Conservation (phyloP, 2,329 filamentous ascomycete species). For the Trichoderma breve region DNA sequence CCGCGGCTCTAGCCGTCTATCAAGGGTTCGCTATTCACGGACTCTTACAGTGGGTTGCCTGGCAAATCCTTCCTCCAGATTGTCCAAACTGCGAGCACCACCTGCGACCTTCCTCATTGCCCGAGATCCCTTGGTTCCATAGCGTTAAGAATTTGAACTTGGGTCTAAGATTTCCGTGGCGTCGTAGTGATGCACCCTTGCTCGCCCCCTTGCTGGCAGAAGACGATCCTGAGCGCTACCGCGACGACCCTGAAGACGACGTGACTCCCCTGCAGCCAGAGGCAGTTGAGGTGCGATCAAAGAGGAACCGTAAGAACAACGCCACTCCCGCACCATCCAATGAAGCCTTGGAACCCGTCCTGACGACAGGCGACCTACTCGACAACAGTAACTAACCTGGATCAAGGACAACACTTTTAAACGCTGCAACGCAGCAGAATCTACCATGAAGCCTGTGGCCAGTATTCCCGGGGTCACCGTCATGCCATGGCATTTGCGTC, state of each 20-base stretch:
- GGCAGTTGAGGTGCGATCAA: slow-evolving; percentile 27
- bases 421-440: not conserved
- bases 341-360: slow-evolving; percentile 10
- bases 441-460: not conserved
- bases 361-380: not conserved
- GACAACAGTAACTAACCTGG: slow-evolving; percentile 5
- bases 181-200: slow-evolving; percentile 24
- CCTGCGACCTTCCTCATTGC: slow-evolving; percentile 38
- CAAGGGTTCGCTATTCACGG: slow-evolving; percentile 41
- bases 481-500: not conserved
- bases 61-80: slow-evolving; percentile 39
- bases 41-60: slow-evolving; percentile 40
- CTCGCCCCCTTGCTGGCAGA: slow-evolving; percentile 28
- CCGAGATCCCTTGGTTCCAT: slow-evolving; percentile 37
- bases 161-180: slow-evolving; percentile 19
- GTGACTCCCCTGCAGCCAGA: slow-evolving; percentile 21
- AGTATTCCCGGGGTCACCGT: not conserved
- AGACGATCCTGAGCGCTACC: slow-evolving; percentile 29
- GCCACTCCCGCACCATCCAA: slow-evolving; percentile 22
- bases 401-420: slow-evolving; percentile 4
- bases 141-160: slow-evolving; percentile 22
- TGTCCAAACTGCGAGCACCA: slow-evolving; percentile 42
- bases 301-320: slow-evolving; percentile 27
- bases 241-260: slow-evolving; percentile 26
- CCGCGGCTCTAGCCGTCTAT: slow-evolving; percentile 39